Percentiles rank a stretch among this genome's conserved stretches.
These are phyloP conservation scores for Karstenula rhodostoma DNA, from an alignment of 2,329 filamentous ascomycete genomes.

Conservation along the genomic window DNA sequence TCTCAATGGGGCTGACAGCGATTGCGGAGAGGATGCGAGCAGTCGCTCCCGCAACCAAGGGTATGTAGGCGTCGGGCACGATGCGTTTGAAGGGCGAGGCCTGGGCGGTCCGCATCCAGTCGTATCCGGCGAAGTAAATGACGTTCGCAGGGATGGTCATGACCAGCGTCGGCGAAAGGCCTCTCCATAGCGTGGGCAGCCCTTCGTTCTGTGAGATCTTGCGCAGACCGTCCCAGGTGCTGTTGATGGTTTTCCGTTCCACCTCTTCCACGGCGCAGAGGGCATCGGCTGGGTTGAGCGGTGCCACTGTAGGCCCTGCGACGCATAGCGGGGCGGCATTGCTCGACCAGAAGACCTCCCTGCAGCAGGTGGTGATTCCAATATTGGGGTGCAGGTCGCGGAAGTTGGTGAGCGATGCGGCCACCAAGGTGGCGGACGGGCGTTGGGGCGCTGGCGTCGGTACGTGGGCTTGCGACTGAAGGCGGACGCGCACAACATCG, in stretches of 20 bases:
- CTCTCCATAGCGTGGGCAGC: constrained; percentile 84
- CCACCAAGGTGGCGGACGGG: constrained; percentile 43
- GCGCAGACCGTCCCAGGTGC: constrained; percentile 87
- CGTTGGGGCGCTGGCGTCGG: constrained; percentile 60
- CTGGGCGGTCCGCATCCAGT: constrained; percentile 82
- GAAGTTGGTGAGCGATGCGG: constrained; percentile 53
- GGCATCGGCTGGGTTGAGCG: constrained; percentile 56
- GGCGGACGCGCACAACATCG: constrained; percentile 92
- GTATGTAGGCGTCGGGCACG: constrained; percentile 71
- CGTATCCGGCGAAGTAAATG: constrained; percentile 98
- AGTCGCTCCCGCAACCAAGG: constrained; percentile 78
- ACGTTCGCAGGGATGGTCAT: constrained; percentile 97
- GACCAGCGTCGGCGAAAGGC: constrained; percentile 88
- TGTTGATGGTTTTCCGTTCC: constrained; percentile 83
- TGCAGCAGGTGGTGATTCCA: constrained; percentile 92
- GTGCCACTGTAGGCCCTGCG: constrained; percentile 64
- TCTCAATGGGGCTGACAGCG: constrained; percentile 88
- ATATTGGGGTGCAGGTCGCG: constrained; percentile 81
- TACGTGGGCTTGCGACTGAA: constrained; percentile 81
- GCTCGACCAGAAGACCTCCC: constrained; percentile 96
- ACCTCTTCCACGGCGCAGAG: constrained; percentile 90
- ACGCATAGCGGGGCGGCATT: constrained; percentile 84
- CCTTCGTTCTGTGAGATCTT: constrained; percentile 98
- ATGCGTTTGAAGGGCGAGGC: constrained; percentile 73
- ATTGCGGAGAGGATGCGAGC: constrained; percentile 83